Evolutionary conservation across 2,329 filamentous ascomycete species (phyloP), one percentile per base, ranked within the genome.

Genomic region (Botrytis hyacinthi): DNA sequence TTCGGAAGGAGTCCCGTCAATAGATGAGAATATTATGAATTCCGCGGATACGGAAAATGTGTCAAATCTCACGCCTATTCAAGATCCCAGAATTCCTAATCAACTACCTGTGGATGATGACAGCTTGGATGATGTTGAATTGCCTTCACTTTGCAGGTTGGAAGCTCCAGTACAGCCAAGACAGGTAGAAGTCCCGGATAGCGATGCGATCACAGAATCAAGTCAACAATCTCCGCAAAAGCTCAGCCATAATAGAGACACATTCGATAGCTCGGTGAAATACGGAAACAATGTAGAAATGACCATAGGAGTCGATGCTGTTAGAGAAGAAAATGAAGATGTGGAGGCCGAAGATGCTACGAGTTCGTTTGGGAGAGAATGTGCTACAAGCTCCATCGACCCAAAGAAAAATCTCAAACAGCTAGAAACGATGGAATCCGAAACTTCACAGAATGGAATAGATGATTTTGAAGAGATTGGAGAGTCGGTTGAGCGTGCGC

Each of bases 111-210:
- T 42, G n/a, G 26, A 42, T 29, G 32, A 71, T n/a, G 32, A 32
- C 6, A 65, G 35, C 2, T 48, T 42, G 20, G 14, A 57, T 46
- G 61, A 72, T 54, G 5, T n/a, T 29, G 46, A n/a, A 20, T 46
- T 72, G 9, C 70, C 70, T n/a, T 9, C n/a, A 42, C 48, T 72
- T 5, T 29, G 37, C 14, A 37, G 40, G 29, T 35, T n/a, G 32
- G 18, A 46, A 37, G 35, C 22, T 26, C n/a, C 37, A 26, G 22
- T 57, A 26, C 44, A 71, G 54, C 12, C 2, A 22, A 54, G 40
- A n/a, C 46, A 54, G 22, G 20, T 3, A 32, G 73, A 74, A 44
- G 73, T 74, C 60, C 73, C 71, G 29, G 73, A 74, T 29, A 74
- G 73, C 42, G 73, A 74, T 54, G 73, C 29, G 37, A 32, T 69